These are phyloP conservation scores for Cercospora janseana DNA, from an alignment of 2,329 filamentous ascomycete species.

Conservation along the genomic window DNA sequence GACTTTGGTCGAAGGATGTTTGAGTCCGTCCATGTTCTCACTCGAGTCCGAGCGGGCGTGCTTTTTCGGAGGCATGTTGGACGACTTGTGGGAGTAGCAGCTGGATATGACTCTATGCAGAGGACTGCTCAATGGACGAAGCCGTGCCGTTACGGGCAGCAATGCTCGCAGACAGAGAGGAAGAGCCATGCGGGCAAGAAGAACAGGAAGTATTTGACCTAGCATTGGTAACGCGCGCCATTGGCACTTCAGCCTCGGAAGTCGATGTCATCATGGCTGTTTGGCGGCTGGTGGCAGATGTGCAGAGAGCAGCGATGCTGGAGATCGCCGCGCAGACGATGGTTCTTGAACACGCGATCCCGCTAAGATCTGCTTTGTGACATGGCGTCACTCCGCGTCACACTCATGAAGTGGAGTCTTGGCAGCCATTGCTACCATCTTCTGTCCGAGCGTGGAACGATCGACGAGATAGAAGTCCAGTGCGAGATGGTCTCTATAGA, in stretches of 20 bases:
- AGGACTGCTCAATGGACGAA: not conserved
- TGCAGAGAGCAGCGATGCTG: not conserved
- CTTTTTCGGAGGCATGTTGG: constrained; percentile 22
- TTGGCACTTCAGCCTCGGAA: not conserved
- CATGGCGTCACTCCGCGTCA: no score
- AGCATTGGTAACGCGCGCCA: no score
- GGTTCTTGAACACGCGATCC: constrained; percentile 2
- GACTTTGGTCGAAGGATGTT: constrained; percentile 49
- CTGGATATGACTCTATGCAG: not conserved
- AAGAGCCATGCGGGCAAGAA: constrained; percentile 1
- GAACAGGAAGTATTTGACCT: not conserved
- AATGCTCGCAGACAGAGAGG: not conserved
- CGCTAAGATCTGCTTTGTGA: constrained; percentile 7
- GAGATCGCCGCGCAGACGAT: constrained; percentile 1
- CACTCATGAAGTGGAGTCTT: no score
- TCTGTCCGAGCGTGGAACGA: no score
- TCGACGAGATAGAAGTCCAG: no score
- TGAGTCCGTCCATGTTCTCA: constrained; percentile 29
- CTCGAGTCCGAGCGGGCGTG: constrained; percentile 25
- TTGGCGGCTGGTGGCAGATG: no score
- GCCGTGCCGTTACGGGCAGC: not conserved
- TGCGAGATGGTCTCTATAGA: no score
- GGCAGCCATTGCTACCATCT: no score
- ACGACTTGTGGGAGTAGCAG: not conserved
- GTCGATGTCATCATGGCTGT: not conserved